phyloP scores from a whole-genome alignment of 352 stramenopile genomes.

The Globisporangium camurandrum region DNA sequence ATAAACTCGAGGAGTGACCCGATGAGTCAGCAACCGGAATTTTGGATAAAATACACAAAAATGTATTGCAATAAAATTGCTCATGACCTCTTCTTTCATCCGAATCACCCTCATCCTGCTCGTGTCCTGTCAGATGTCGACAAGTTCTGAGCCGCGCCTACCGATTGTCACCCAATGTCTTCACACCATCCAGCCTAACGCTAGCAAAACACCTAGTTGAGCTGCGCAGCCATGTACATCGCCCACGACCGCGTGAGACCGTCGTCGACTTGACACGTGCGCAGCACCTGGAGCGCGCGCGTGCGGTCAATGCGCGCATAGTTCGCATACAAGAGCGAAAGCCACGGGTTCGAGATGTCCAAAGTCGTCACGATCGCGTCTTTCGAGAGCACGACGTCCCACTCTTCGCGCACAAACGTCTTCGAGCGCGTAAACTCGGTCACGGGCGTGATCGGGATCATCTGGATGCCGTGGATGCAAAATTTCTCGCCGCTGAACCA shows the following conservation, averaged over 20 bases:
- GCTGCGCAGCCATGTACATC: constrained; percentile 46
- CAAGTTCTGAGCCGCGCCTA: too few relatives aligned
- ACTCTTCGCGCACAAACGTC: constrained; percentile 56
- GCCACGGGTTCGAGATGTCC: constrained; percentile 52
- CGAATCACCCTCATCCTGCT: too few relatives aligned
- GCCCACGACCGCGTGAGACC: constrained; percentile 72
- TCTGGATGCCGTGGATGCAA: constrained; percentile 78
- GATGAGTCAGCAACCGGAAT: too few relatives aligned
- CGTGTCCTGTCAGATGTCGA: too few relatives aligned
- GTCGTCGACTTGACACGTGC: constrained; percentile 51
- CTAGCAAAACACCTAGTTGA: too few relatives aligned
- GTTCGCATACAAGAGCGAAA: constrained; percentile 67
- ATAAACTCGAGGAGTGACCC: too few relatives aligned
- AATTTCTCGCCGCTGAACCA: constrained; percentile 62
- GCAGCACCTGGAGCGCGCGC: constrained; percentile 38
- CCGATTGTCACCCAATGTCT: too few relatives aligned
- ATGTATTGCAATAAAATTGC: not conserved
- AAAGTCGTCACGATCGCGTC: constrained; percentile 32
- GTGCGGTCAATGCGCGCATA: constrained; percentile 53
- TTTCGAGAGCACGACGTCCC: constrained; percentile 40
- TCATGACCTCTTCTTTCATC: not conserved
- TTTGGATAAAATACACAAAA: not conserved
- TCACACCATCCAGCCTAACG: too few relatives aligned
- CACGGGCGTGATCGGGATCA: constrained; percentile 55
- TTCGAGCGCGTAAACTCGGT: constrained; percentile 50